Evolutionary conservation across 2,329 filamentous ascomycete genomes (phyloP), one percentile per base, ranked within the genome.

Genomic region (Golovinomyces cichoracearum): DNA sequence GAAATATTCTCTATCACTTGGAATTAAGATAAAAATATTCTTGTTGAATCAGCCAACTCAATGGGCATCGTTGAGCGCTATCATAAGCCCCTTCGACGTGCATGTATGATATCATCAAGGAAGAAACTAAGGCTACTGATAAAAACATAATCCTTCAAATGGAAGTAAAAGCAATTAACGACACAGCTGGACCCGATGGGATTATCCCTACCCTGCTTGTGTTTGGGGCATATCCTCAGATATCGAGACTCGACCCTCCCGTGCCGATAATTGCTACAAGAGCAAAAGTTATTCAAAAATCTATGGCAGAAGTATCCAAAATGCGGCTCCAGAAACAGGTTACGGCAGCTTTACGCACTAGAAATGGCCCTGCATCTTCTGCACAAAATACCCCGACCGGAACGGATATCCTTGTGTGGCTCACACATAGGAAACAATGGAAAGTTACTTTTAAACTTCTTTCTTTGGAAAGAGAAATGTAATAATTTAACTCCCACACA

Each of bases 281-380:
- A 19, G 41, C 50, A 29, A 37, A 23, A 9, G 41, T 48, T 9
- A 26, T 50, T 13, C 48, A 48, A 17, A 53, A 51, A 26, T 49
- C 48, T n/a, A 51, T 50, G 35, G 48, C 35, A 5, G 49, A 53
- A 40, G 27, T 53, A 15, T n/a, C 37, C 4, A 53, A 50, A 21
- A 21, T 50, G 12, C 47, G 29, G 10, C 40, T 42, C n/a, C 25
- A 45, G n/a, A 21, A 41, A 19, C 19, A 52, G 21, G n/a, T 50
- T 25, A 9, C 41, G 15, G 47, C 50, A 15, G 48, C 47, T 2
- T 13, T 52, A 0, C 40, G 40, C 38, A 48, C 22, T 13, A 3
- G 42, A 7, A 52, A 52, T 37, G 40, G 49, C 13, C 44, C 47
- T 3, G 5, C 38, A 6, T 9, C n/a, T 22, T 41, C 17, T 41